Conservation (phyloP, 2,329 filamentous ascomycete species). For the Colletotrichum euphorbiae region DNA sequence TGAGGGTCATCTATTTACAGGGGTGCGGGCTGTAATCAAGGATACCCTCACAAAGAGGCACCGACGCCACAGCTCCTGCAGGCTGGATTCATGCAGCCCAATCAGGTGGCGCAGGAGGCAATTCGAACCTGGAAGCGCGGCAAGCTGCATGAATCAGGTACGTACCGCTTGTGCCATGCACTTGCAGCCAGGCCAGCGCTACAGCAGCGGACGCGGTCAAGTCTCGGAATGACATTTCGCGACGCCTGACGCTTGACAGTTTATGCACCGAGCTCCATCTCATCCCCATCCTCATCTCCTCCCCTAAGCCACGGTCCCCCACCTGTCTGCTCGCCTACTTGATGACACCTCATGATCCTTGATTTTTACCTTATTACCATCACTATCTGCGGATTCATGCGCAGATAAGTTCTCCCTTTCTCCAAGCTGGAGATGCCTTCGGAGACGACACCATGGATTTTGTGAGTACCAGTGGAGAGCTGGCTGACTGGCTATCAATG, state of each 20-base stretch:
- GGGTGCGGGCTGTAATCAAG: too few species aligned
- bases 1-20: too few species aligned
- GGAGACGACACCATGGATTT: constrained; percentile 65
- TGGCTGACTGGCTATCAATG: neutral
- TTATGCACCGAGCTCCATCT: constrained; percentile 43
- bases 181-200: neutral
- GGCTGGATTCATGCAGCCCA: neutral
- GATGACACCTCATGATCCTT: constrained; percentile 19
- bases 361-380: neutral
- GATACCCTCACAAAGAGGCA: too few species aligned
- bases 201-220: constrained; percentile 32
- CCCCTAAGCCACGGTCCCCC: constrained; percentile 4
- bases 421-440: constrained; percentile 56
- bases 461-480: constrained; percentile 53
- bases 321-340: neutral
- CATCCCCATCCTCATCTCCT: constrained; percentile 12
- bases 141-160: constrained; percentile 4
- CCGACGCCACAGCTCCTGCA: too few species aligned
- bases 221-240: constrained; percentile 46
- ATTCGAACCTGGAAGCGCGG: neutral
- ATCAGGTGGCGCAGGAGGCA: neutral
- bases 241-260: constrained; percentile 47
- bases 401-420: constrained; percentile 13
- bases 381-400: constrained; percentile 24
- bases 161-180: constrained; percentile 6